phyloP scores from a whole-genome alignment of 768 basidiomycete genomes.

The Russula griseocarnosa region DNA sequence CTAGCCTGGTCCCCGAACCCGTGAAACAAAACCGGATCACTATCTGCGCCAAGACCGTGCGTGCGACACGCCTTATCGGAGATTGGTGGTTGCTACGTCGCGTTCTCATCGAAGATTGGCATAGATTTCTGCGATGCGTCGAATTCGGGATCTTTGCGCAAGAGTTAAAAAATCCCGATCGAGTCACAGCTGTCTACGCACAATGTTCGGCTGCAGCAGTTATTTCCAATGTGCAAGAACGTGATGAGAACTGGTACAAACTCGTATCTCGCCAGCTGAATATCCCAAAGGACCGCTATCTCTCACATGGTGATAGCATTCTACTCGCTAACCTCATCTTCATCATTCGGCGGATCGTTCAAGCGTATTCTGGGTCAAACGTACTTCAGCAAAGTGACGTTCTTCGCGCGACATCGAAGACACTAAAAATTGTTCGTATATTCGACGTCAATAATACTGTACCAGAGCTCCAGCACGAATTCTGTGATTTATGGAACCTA shows the following conservation, averaged over 20 bases:
- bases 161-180: neutral
- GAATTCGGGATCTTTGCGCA: neutral
- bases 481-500: slow-evolving; percentile 14
- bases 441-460: neutral
- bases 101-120: neutral
- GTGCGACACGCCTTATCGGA: neutral
- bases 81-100: neutral
- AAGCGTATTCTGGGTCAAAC: neutral
- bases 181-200: neutral
- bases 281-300: neutral
- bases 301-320: neutral
- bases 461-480: slow-evolving; percentile 5
- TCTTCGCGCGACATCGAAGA: neutral
- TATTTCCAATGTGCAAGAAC: neutral
- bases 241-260: neutral
- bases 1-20: neutral
- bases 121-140: neutral
- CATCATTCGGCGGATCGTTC: neutral
- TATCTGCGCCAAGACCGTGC: neutral
- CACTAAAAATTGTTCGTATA: neutral
- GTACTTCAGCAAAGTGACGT: neutral
- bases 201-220: neutral
- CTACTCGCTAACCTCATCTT: neutral
- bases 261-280: neutral
- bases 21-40: slow-evolving; percentile 5